Percentiles rank a stretch among this genome's conserved stretches.
phyloP scores from a whole-genome alignment of 495 filamentous ascomycete genomes.

The Penicillium goetzii region DNA sequence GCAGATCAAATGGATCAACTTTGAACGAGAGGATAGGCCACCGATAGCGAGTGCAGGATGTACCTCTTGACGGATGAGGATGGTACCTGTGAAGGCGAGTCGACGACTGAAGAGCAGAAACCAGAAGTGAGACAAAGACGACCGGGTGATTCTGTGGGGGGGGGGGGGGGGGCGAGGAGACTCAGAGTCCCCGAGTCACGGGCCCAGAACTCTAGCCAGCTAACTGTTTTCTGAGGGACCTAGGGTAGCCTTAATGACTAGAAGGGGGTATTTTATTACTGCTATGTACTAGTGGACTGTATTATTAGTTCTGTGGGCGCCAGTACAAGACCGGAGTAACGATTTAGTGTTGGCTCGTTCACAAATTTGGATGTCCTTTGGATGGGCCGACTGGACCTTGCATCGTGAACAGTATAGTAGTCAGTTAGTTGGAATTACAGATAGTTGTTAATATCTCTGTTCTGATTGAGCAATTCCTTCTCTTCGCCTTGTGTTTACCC shows the following conservation, averaged over 20 bases:
- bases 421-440: neutral
- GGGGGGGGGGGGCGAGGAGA: neutral
- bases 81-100: slow-evolving; percentile 1
- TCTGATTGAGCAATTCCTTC: neutral
- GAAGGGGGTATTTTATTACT: neutral
- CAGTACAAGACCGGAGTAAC: neutral
- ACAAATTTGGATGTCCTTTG: neutral
- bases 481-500: neutral
- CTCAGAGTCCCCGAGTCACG: slow-evolving; percentile 8
- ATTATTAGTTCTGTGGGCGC: too few species aligned
- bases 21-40: slow-evolving; percentile 13
- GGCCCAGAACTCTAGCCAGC: neutral
- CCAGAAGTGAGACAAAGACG: slow-evolving; percentile 7
- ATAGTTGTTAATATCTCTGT: neutral
- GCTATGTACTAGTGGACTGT: too few species aligned
- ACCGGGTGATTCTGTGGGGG: slow-evolving; percentile 11
- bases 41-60: slow-evolving; percentile 5
- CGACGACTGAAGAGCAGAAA: neutral
- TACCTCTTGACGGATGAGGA: neutral
- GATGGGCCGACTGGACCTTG: neutral
- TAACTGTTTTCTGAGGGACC: neutral
- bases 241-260: neutral
- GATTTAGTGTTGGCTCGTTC: neutral
- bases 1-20: neutral
- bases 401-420: neutral